Base-by-base conservation (phyloP, 352 stramenopile genomes). In the Globisporangium lucens region DNA sequence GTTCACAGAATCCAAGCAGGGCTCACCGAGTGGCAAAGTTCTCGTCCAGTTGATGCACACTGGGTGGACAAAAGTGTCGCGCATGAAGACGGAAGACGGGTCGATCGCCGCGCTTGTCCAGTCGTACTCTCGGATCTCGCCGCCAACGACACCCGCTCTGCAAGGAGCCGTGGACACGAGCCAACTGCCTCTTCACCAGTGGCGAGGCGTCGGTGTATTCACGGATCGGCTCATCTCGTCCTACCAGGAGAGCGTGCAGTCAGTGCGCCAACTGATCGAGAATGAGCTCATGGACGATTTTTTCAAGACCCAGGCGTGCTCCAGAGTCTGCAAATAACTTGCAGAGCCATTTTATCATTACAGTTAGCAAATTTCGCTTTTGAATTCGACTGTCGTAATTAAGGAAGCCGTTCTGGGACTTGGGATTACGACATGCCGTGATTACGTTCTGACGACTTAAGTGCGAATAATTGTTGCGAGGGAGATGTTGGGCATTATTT, bases 191-290 rank as follows among this genome's bases (percentile, higher is more conserved):
- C 67, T 72, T 35, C 62, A 59, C 20, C 66, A 80, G 43, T 63
- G 73, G 56, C 55, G 72, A 22, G 67, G 76, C 52, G 67, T 69
- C 15, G 72, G 71, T 4, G 49, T 73, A 4, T 60, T 81, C 4
- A 81, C 72, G 5, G 67, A 80, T 27, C 65, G 70, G 56, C 59
- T 78, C 13, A 71, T 78, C 47, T 67, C 71, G n/a, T 70, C 69
- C 5, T 80, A 78, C 6, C 63, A 79, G 22, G 72, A 77, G n/a
- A 69, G 61, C 36, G 65, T 62, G 9, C 75, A 73, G 55, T 75
- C 58, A 49, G 68, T 74, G 24, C 75, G 68, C 38, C 74, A 78
- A 59, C 64, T 58, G 2, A 72, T 78, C 5, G 74, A 80, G 57
- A 80, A 80, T 30, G 52, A 78, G 0, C 43, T 80, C 22, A 63